Evolutionary conservation across 306 rosid genomes (phyloP).

Genomic region (Erythrophleum fordii): DNA sequence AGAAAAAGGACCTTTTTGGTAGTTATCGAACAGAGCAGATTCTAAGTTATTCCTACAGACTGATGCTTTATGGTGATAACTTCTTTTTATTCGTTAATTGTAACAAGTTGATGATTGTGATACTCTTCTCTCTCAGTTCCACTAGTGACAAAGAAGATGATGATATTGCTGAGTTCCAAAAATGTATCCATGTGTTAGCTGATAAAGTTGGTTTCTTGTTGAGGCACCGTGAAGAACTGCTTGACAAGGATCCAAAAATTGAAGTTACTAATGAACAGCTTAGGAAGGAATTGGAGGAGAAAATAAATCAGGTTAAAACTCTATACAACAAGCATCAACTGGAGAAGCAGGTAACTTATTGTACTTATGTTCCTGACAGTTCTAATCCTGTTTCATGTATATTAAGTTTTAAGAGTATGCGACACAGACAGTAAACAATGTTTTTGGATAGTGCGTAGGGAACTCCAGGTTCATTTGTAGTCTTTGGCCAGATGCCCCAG

Average conservation of each 20-base stretch:
- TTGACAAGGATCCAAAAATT: conserved; percentile 62
- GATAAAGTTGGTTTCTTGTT: conserved; percentile 83
- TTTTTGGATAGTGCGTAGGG: neutral
- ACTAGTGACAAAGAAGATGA: conserved; percentile 81
- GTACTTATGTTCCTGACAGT: conserved; percentile 12
- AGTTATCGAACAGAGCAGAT: conserved; percentile 6
- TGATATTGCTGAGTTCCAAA: conserved; percentile 76
- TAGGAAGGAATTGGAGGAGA: conserved; percentile 79
- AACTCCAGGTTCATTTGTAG: neutral
- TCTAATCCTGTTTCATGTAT: neutral
- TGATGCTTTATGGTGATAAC: neutral
- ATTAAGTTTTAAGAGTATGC: neutral
- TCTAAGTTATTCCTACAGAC: conserved; percentile 18
- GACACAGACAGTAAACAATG: neutral
- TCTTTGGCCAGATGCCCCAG: neutral
- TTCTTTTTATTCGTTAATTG: neutral
- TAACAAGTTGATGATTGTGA: conserved; percentile 25
- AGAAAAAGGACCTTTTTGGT: neutral
- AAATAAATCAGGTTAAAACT: conserved; percentile 76
- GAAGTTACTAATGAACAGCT: conserved; percentile 82
- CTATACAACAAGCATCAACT: conserved; percentile 83
- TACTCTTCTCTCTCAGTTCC: conserved; percentile 56
- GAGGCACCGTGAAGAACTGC: conserved; percentile 77
- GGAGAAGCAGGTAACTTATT: conserved; percentile 79
- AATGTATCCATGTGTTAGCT: conserved; percentile 71